These are phyloP conservation scores for Tranzscheliella williamsii DNA, from an alignment of 1,284 basidiomycete species.

Conservation along the genomic window DNA sequence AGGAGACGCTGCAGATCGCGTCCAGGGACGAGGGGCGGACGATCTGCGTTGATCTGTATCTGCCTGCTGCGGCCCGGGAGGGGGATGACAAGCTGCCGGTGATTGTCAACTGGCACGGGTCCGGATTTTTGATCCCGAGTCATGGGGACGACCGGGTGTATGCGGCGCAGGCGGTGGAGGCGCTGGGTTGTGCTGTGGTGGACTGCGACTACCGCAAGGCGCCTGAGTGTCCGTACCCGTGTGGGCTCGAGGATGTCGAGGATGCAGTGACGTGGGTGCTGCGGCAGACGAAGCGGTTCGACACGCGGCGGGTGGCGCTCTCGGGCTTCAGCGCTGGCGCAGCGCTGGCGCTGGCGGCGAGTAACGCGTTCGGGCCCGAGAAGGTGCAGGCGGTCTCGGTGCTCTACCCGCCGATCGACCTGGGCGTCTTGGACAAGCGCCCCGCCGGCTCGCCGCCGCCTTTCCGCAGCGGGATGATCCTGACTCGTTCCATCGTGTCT, in stretches of 20 bases:
- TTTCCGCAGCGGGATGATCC: slow-evolving; percentile 21
- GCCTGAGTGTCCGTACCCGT: slow-evolving; percentile 48
- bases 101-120: slow-evolving; percentile 34
- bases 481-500: slow-evolving; percentile 12
- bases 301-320: slow-evolving; percentile 23
- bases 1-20: slow-evolving; percentile 17
- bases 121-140: slow-evolving; percentile 28
- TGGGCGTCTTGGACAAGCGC: neutral
- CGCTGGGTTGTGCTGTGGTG: slow-evolving; percentile 16
- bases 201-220: slow-evolving; percentile 54
- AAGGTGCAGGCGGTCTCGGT: slow-evolving; percentile 34
- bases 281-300: slow-evolving; percentile 28
- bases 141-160: slow-evolving; percentile 31
- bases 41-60: slow-evolving; percentile 29
- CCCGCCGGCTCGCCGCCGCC: neutral
- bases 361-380: slow-evolving; percentile 18
- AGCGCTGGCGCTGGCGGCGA: slow-evolving; percentile 35
- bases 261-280: slow-evolving; percentile 40
- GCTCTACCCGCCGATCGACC: slow-evolving; percentile 37
- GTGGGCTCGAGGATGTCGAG: slow-evolving; percentile 36
- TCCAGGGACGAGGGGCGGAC: slow-evolving; percentile 25
- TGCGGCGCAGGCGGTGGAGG: slow-evolving; percentile 12
- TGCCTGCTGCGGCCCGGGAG: slow-evolving; percentile 6
- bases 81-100: slow-evolving; percentile 5
- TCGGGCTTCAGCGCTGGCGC: slow-evolving; percentile 53